A percentile compares a stretch with the other conserved stretches of the same genome.
These are phyloP conservation scores for Termitomyces bulborhizus DNA, from an alignment of 768 basidiomycete species.

Conservation along the genomic window DNA sequence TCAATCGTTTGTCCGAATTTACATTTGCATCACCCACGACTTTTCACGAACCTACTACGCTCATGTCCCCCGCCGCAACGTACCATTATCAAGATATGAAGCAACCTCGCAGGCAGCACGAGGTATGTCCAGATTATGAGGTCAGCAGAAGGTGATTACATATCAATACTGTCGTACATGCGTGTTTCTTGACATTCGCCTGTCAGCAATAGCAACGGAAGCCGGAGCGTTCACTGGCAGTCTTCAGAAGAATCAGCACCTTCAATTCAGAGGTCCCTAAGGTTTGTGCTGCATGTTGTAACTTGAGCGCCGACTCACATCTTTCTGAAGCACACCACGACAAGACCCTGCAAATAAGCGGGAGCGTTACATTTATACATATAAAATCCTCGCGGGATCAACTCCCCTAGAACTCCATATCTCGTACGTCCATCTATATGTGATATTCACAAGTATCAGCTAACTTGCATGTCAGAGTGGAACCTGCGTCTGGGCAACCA, in stretches of 20 bases:
- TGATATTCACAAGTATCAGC: background rate
- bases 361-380: constrained; percentile 48
- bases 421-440: constrained; percentile 31
- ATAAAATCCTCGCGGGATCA: constrained; percentile 36
- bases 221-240: constrained; percentile 18
- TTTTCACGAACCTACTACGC: background rate
- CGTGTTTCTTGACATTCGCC: background rate
- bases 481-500: constrained; percentile 35
- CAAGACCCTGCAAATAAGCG: constrained; percentile 16
- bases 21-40: constrained; percentile 9
- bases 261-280: constrained; percentile 8
- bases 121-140: constrained; percentile 37
- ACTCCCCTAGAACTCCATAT: constrained; percentile 45
- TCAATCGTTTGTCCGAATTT: background rate
- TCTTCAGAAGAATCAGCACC: constrained; percentile 14
- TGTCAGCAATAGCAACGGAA: constrained; percentile 18
- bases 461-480: constrained; percentile 29
- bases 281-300: constrained; percentile 8
- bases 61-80: constrained; percentile 3
- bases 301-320: background rate
- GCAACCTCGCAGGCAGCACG: constrained; percentile 11
- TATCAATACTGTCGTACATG: constrained; percentile 5
- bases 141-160: constrained; percentile 30
- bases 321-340: constrained; percentile 1
- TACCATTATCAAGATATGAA: constrained; percentile 2